These are phyloP conservation scores for Chalaropsis ovoidea DNA, from an alignment of 2,329 filamentous ascomycete species.

Conservation along the genomic window DNA sequence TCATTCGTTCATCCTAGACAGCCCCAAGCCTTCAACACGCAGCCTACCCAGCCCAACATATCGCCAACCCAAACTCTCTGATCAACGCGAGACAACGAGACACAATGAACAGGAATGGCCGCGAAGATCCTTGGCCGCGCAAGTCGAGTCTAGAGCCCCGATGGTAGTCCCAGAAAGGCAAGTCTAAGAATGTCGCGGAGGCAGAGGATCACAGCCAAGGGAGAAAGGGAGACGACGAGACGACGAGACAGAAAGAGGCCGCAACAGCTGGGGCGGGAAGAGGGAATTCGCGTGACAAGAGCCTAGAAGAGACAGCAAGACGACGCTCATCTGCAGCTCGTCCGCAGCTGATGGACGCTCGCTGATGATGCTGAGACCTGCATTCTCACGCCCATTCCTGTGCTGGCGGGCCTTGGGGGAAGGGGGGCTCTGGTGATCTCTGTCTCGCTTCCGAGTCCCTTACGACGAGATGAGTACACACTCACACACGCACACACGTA, in stretches of 20 bases:
- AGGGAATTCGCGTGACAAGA: neutral
- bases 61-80: neutral
- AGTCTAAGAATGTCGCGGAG: neutral
- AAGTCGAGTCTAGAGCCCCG: neutral
- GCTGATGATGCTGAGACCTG: slow-evolving; percentile 7
- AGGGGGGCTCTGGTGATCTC: neutral
- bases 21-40: neutral
- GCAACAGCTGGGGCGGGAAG: neutral
- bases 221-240: neutral
- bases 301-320: neutral
- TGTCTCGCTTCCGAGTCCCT: slow-evolving; percentile 11
- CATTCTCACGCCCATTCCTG: slow-evolving; percentile 5
- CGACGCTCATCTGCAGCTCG: neutral
- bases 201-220: neutral
- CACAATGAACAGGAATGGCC: slow-evolving; percentile 10
- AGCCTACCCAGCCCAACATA: neutral
- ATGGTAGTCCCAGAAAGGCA: neutral
- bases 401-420: neutral
- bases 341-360: neutral
- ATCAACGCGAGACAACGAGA: slow-evolving; percentile 3
- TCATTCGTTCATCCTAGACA: neutral
- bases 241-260: neutral
- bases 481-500: neutral
- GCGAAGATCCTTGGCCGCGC: neutral
- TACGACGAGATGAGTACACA: neutral